A percentile compares a stretch with the other conserved stretches of the same genome.
phyloP scores from a whole-genome alignment of 2,329 filamentous ascomycete genomes.

The Zelopaecilomyces penicillatus region DNA sequence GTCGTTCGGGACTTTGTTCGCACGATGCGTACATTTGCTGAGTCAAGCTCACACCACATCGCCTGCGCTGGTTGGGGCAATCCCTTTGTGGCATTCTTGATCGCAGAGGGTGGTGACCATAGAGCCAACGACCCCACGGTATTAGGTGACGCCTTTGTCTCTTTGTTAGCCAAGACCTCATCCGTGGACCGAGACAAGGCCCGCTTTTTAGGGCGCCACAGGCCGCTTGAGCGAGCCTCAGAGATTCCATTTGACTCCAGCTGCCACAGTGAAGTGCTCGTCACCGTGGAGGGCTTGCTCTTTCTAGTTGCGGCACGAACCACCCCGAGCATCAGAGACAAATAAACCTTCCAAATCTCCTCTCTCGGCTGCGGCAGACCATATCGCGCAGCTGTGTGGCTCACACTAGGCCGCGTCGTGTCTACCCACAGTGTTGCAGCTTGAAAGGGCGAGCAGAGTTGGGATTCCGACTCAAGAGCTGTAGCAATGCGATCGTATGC shows the following conservation, averaged over 20 bases:
- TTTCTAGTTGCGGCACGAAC: constrained; percentile 7
- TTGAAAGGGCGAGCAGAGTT: background rate
- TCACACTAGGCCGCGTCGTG: background rate
- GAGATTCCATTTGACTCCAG: background rate
- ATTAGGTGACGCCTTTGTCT: background rate
- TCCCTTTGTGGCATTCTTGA: background rate
- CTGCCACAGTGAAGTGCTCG: constrained; percentile 4
- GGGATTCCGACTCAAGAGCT: constrained; percentile 1
- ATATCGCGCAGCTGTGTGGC: background rate
- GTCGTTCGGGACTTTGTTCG: background rate
- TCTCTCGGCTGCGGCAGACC: constrained; percentile 29
- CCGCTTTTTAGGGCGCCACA: background rate
- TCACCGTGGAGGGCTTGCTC: constrained; percentile 3
- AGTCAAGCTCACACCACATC: constrained; percentile 1
- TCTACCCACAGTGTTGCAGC: constrained; percentile 3
- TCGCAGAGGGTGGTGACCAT: background rate
- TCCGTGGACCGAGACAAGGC: background rate
- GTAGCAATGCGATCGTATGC: constrained; percentile 3
- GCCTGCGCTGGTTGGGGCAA: constrained; percentile 1
- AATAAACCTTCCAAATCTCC: constrained; percentile 25
- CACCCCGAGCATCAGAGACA: constrained; percentile 7
- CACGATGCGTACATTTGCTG: background rate
- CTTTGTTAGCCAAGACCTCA: background rate
- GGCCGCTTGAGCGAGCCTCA: background rate
- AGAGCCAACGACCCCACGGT: background rate